Conservation (phyloP, 331 rosid genomes). For the Rosa hybrid region DNA sequence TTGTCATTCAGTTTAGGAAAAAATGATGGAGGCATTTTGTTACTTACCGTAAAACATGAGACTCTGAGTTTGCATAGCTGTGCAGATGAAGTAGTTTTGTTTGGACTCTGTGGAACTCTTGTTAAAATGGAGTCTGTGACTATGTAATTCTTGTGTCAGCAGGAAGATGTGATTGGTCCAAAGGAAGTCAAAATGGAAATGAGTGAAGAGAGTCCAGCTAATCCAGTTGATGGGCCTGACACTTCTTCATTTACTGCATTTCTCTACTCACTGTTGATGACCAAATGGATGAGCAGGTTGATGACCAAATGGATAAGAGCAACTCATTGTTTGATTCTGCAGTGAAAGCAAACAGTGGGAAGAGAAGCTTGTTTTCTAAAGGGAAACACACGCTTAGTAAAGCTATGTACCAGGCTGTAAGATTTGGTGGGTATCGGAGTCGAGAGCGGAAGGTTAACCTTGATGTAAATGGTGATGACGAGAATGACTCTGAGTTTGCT, state of each 20-base stretch:
- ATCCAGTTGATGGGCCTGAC: slow-evolving; percentile 73
- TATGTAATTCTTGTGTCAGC: slow-evolving; percentile 22
- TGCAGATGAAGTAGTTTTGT: neutral
- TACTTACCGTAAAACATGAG: neutral
- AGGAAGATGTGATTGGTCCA: slow-evolving; percentile 53
- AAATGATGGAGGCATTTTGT: neutral
- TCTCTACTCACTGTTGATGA: slow-evolving; percentile 71
- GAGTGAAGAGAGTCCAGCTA: slow-evolving; percentile 42
- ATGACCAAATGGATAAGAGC: slow-evolving; percentile 32
- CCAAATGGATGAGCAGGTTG: slow-evolving; percentile 38
- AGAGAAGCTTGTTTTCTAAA: slow-evolving; percentile 60
- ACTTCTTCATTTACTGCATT: slow-evolving; percentile 93
- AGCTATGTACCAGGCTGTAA: slow-evolving; percentile 58
- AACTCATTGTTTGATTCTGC: slow-evolving; percentile 31
- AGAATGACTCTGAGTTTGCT: slow-evolving; percentile 27
- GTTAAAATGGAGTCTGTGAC: neutral
- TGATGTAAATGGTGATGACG: slow-evolving; percentile 41
- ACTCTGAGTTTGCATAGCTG: neutral
- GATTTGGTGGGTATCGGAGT: slow-evolving; percentile 54
- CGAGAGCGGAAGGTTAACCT: slow-evolving; percentile 45
- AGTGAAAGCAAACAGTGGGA: slow-evolving; percentile 51
- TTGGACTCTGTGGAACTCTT: neutral
- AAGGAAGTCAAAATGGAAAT: slow-evolving; percentile 41
- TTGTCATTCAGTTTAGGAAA: too few relatives aligned
- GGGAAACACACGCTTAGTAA: slow-evolving; percentile 63